Base-by-base conservation (phyloP, 2,329 filamentous ascomycete species). In the Capronia epimyces region DNA sequence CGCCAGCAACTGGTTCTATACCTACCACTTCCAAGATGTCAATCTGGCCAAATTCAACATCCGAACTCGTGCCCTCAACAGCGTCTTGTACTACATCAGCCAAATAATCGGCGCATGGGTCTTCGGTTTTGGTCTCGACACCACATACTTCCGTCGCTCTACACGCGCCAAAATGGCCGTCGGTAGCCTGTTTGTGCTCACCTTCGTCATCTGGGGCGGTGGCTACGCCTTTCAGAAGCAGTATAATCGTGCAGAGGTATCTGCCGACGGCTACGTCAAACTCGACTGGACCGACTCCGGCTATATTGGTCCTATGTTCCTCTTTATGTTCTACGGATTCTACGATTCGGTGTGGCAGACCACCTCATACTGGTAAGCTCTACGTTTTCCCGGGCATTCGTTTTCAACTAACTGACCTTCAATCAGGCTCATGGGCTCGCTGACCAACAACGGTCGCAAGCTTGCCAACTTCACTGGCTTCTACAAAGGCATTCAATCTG, bases 341-440 rank as follows among this genome's bases (percentile, higher is more conserved):
- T 93, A 84, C 62, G 91, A 96, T 66, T 88, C 90, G 37, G 80
- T 83, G 48, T 96, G 89, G 84, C 91, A 97, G 74, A 91, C 89
- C 0, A 83, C 77, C 63, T 83, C 90, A 43, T 96, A 97, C 76
- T 96, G 90, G 90, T 79, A 67, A 61, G 75, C 39, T 40, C 27
- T 21, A n/a, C n/a, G n/a, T n/a, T n/a, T n/a, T n/a, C n/a, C n/a
- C n/a, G n/a, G n/a, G n/a, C n/a, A n/a, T 49, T 21, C 21, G 39
- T 43, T 29, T 32, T 29, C 27, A 13, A 37, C 24, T 24, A 22
- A 22, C 18, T 10, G 3, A 15, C 22, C 37, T 39, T 39, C 9
- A 2, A 13, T 10, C 41, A 83, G 82, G 82, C 87, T 84, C 72
- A 93, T 95, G 83, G 89, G 89, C 46, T 79, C 88, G 12, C 76